Percentiles rank a stretch among this genome's conserved stretches.
Conservation (phyloP, 1,284 basidiomycete species). For the Cryptococcus sp. region DNA sequence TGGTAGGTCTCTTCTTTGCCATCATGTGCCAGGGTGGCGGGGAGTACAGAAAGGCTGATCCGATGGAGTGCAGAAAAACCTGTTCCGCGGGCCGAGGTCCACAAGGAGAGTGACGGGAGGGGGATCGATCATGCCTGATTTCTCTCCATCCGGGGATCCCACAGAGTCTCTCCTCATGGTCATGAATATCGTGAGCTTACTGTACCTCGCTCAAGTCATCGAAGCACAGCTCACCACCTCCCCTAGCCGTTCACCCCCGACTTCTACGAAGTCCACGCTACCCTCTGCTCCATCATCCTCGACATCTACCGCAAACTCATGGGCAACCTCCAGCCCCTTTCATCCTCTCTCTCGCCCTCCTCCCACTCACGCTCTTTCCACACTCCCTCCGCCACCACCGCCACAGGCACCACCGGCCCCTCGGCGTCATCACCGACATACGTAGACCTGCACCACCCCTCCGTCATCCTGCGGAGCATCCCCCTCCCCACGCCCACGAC, state of each 20-base stretch:
- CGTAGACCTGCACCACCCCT: too few relatives aligned
- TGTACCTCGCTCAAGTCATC: conserved; percentile 8
- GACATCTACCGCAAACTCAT: conserved; percentile 53
- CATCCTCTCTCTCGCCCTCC: conserved; percentile 5
- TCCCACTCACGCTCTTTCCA: conserved; percentile 7
- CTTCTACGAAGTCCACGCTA: conserved; percentile 53
- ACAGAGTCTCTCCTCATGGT: conserved; percentile 45
- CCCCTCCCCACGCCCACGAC: conserved; percentile 7
- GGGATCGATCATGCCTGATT: conserved; percentile 16
- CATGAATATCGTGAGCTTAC: conserved; percentile 46
- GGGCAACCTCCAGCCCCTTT: conserved; percentile 27
- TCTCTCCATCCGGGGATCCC: conserved; percentile 8
- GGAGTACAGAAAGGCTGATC: too few relatives aligned
- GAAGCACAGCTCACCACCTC: not conserved
- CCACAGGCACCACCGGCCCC: too few relatives aligned
- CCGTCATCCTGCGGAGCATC: not conserved
- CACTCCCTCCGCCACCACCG: too few relatives aligned
- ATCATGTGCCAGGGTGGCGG: not conserved
- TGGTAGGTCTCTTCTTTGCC: conserved; percentile 30
- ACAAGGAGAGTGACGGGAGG: conserved; percentile 13
- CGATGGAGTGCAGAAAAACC: conserved; percentile 30
- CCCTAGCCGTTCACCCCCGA: conserved; percentile 53
- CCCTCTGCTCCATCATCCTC: conserved; percentile 52
- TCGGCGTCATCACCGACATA: not conserved
- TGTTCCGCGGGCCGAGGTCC: conserved; percentile 34